Conservation (phyloP, 352 stramenopile genomes). For the Globisporangium nagaii region DNA sequence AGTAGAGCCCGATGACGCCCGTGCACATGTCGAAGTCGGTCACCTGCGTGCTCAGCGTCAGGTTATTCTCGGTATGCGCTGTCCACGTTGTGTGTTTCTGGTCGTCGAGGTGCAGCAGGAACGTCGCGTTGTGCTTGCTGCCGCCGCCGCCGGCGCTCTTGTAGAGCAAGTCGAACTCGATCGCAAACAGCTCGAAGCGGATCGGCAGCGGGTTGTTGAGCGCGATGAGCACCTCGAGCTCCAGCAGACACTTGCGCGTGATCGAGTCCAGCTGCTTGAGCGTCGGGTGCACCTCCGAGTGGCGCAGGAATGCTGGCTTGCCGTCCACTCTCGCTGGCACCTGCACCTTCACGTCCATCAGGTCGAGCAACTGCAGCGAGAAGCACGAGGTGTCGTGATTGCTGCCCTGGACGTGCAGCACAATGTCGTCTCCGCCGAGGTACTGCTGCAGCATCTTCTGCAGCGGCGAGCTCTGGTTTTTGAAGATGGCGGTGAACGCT, state of each 20-base stretch:
- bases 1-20: conserved; percentile 57
- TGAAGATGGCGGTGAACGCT: conserved; percentile 62
- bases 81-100: conserved; percentile 44
- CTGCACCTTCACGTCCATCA: conserved; percentile 52
- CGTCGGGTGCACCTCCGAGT: conserved; percentile 48
- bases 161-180: conserved; percentile 72
- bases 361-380: conserved; percentile 60
- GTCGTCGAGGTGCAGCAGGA: conserved; percentile 50
- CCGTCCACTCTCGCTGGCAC: conserved; percentile 69
- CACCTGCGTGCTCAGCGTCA: conserved; percentile 49
- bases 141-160: conserved; percentile 19
- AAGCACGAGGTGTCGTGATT: conserved; percentile 52
- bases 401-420: conserved; percentile 46
- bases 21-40: conserved; percentile 58
- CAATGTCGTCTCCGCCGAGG: conserved; percentile 53
- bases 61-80: conserved; percentile 60
- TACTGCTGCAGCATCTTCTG: conserved; percentile 69
- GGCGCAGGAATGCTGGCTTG: conserved; percentile 57
- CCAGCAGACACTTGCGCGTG: conserved; percentile 60
- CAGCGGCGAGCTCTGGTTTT: conserved; percentile 54
- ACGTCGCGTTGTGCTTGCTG: conserved; percentile 13
- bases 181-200: conserved; percentile 58
- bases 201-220: conserved; percentile 82
- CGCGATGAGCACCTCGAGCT: conserved; percentile 61
- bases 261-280: conserved; percentile 77